Conservation (phyloP, 2,329 filamentous ascomycete species). For the Paecilomyces formosus region DNA sequence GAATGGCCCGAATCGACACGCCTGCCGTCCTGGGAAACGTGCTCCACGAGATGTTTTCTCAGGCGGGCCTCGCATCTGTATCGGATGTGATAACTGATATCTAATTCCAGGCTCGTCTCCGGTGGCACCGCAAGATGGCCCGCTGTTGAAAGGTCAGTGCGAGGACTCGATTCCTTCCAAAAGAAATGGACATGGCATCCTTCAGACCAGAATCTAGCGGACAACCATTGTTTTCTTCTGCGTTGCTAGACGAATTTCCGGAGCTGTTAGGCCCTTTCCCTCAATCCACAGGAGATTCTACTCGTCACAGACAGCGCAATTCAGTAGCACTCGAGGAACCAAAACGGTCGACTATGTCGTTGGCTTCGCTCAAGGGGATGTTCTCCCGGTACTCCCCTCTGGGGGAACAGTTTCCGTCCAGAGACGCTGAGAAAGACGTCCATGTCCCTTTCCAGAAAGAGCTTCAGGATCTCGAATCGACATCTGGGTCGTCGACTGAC, state of each 20-base stretch:
- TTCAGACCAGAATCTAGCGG: neutral
- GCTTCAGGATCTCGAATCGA: constrained; percentile 4
- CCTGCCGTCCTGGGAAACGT: neutral
- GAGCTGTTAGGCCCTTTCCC: constrained; percentile 11
- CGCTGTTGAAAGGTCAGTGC: neutral
- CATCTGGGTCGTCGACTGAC: neutral
- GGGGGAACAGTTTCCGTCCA: constrained; percentile 9
- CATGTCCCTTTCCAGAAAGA: constrained; percentile 10
- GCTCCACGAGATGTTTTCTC: neutral
- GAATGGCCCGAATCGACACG: neutral
- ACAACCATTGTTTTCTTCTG: neutral
- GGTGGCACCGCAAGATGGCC: neutral
- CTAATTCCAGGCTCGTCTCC: neutral
- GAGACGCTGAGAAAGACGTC: constrained; percentile 22
- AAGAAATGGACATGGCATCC: neutral
- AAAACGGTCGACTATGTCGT: constrained; percentile 17
- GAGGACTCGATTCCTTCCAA: neutral
- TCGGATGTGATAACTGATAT: neutral
- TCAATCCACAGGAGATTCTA: neutral
- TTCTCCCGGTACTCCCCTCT: constrained; percentile 21
- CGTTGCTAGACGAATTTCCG: neutral
- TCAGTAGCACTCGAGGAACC: neutral
- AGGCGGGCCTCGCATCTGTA: neutral
- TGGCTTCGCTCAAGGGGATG: constrained; percentile 20
- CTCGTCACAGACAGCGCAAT: neutral